phyloP scores from a whole-genome alignment of 805 yeast genomes.

The Candida montana region DNA sequence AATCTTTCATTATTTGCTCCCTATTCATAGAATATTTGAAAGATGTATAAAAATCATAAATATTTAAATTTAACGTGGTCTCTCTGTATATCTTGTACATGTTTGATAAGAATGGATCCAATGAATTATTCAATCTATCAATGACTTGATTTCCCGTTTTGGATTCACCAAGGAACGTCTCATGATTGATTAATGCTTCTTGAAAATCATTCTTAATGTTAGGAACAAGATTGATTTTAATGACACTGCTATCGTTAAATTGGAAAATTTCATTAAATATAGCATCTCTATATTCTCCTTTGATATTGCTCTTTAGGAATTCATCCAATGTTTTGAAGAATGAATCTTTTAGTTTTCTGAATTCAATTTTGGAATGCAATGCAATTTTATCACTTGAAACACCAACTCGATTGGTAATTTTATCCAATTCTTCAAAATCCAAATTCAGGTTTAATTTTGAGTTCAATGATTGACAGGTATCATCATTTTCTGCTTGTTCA shows the following conservation, averaged over 20 bases:
- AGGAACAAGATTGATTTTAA: constrained; percentile 38
- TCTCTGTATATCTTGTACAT: constrained; percentile 72
- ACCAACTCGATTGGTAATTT: not conserved
- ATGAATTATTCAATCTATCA: constrained; percentile 27
- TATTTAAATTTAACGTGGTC: constrained; percentile 63
- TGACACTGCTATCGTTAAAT: constrained; percentile 25
- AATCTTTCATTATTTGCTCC: constrained; percentile 23
- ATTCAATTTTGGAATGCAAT: constrained; percentile 20
- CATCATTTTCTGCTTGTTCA: constrained; percentile 6
- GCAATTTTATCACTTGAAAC: constrained; percentile 5
- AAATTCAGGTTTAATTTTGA: constrained; percentile 12
- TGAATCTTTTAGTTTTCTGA: constrained; percentile 15
- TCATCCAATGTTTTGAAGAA: constrained; percentile 15
- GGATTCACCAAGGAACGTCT: constrained; percentile 21
- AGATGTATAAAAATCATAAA: constrained; percentile 60
- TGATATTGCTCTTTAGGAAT: constrained; percentile 12
- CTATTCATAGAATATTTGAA: constrained; percentile 47
- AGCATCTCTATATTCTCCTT: constrained; percentile 20
- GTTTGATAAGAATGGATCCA: constrained; percentile 51
- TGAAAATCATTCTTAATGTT: constrained; percentile 36
- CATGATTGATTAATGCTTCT: constrained; percentile 38
- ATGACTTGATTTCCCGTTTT: constrained; percentile 14
- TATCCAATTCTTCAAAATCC: not conserved
- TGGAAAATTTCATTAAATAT: constrained; percentile 38
- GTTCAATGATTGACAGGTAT: constrained; percentile 12